Conservation (phyloP, 2,329 filamentous ascomycete species). For the Aspergillus glaucus region DNA sequence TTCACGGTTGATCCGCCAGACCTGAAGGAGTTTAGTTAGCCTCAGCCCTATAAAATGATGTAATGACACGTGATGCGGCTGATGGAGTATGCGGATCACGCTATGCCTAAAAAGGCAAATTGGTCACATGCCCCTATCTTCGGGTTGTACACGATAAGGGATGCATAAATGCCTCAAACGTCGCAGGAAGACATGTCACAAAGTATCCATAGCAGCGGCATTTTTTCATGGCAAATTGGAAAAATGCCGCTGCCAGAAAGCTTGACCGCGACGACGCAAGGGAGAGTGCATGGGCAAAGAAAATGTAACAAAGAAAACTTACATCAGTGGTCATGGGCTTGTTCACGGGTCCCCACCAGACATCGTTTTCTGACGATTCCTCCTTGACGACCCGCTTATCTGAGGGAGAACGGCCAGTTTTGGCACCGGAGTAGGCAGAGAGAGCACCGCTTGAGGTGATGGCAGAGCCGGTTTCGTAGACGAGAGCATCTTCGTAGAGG, state of each 20-base stretch:
- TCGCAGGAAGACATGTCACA: background rate
- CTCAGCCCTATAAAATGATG: conserved; percentile 19
- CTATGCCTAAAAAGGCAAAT: background rate
- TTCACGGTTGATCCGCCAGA: conserved; percentile 99
- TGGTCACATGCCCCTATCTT: background rate
- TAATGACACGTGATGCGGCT: conserved; percentile 21
- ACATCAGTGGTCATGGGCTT: conserved; percentile 97
- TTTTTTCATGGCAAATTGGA: conserved; percentile 2
- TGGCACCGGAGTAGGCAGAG: conserved; percentile 95
- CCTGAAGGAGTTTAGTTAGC: conserved; percentile 49
- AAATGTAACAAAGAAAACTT: conserved; percentile 42
- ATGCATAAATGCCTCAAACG: conserved; percentile 6
- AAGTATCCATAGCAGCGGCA: conserved; percentile 1
- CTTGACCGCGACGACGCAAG: conserved; percentile 17
- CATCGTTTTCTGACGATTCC: conserved; percentile 75
- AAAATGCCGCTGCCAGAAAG: conserved; percentile 14
- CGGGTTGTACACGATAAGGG: background rate
- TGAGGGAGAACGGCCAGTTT: conserved; percentile 92
- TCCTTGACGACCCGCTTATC: conserved; percentile 98
- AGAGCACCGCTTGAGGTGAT: conserved; percentile 93
- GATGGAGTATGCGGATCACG: background rate
- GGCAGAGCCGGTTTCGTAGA: conserved; percentile 94
- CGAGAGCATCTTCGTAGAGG: conserved; percentile 97
- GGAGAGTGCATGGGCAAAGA: conserved; percentile 4
- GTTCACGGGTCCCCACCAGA: conserved; percentile 99